Percentiles rank a stretch among this genome's conserved stretches.
Conservation (phyloP, 2,329 filamentous ascomycete species). For the Colletotrichum musae region DNA sequence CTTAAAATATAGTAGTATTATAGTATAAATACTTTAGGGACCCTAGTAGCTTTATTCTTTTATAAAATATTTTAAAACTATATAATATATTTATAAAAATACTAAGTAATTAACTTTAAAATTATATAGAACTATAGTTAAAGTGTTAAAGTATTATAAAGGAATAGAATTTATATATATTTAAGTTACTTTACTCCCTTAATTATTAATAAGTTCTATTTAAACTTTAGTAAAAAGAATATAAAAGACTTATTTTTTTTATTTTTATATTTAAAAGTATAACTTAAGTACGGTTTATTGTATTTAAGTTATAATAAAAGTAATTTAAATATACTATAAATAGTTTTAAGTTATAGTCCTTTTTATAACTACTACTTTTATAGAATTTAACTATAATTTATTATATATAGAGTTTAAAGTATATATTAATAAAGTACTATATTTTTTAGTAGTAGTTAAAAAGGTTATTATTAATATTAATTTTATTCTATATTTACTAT, state of each 20-base stretch:
- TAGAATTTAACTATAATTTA: background rate
- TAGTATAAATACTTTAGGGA: background rate
- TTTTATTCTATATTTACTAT: constrained; percentile 5
- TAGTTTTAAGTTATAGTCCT: background rate
- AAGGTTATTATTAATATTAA: background rate
- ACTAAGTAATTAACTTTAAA: background rate
- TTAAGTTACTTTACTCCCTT: background rate
- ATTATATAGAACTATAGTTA: constrained; percentile 2
- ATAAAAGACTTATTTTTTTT: background rate
- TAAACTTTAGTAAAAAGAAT: background rate
- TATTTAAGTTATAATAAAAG: background rate
- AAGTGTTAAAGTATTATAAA: background rate
- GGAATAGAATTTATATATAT: background rate
- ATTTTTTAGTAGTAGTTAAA: background rate
- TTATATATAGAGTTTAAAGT: background rate
- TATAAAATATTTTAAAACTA: too few relatives aligned
- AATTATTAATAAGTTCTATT: background rate
- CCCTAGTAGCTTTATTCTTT: too few relatives aligned
- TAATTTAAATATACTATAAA: background rate
- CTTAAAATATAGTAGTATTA: constrained; percentile 15
- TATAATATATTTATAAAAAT: too few relatives aligned
- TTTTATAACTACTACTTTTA: background rate
- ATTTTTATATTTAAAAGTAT: background rate
- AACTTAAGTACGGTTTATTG: background rate
- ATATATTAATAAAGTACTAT: background rate